A percentile compares a stretch with the other conserved stretches of the same genome.
Conservation (phyloP, 225 moss, liverwort and hornwort species). For the Sphagnum tenellum region DNA sequence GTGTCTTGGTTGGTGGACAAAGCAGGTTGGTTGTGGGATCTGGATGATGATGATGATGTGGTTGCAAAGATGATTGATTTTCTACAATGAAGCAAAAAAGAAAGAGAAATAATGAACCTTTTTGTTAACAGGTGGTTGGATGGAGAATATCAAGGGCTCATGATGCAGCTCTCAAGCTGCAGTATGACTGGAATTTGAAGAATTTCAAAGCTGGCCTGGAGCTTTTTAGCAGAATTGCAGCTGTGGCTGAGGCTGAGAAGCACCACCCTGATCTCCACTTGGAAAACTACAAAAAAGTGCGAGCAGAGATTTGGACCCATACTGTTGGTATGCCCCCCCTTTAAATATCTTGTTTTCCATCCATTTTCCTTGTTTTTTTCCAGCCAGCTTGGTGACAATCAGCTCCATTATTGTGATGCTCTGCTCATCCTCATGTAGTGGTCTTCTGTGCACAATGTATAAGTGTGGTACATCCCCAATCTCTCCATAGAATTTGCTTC, state of each 20-base stretch:
- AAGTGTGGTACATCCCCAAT: no score
- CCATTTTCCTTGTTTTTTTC: not conserved
- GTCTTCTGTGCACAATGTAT: no score
- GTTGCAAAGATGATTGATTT: no score
- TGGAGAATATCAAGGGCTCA: slow-evolving; percentile 1
- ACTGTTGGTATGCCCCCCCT: slow-evolving; percentile 4
- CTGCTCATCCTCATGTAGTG: no score
- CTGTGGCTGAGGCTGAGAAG: slow-evolving; percentile 4
- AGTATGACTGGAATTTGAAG: slow-evolving; percentile 8
- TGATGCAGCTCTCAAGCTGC: slow-evolving; percentile 4
- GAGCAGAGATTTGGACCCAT: slow-evolving; percentile 3
- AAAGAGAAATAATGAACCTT: no score
- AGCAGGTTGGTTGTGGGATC: no score
- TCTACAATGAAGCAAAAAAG: no score
- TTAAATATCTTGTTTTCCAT: not conserved
- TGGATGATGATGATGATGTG: no score
- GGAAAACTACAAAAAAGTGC: not conserved
- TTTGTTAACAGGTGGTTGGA: not conserved
- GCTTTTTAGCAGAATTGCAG: slow-evolving; percentile 4
- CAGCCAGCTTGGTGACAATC: no score
- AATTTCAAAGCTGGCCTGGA: slow-evolving; percentile 7
- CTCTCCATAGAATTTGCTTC: no score
- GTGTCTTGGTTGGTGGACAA: no score
- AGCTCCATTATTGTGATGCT: no score
- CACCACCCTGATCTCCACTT: slow-evolving; percentile 13